These are phyloP conservation scores for Phytophthora sojae DNA, from an alignment of 352 stramenopile genomes.

Conservation along the genomic window DNA sequence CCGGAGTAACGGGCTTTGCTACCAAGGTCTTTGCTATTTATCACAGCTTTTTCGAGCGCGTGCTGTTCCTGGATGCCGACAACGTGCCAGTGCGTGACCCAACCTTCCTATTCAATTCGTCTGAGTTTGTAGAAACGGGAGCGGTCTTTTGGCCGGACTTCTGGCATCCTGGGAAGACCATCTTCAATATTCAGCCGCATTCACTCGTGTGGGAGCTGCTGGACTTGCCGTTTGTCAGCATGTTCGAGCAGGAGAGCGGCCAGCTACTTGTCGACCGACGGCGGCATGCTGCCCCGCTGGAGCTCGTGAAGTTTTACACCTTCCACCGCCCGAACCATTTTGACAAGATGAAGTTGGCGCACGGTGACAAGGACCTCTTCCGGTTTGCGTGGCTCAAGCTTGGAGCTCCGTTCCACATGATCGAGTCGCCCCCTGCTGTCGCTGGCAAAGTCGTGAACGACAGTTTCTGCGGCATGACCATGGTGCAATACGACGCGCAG, in stretches of 20 bases:
- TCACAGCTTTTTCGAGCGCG: conserved; percentile 49
- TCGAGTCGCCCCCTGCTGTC: conserved; percentile 43
- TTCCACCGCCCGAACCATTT: conserved; percentile 47
- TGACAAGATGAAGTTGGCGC: conserved; percentile 44
- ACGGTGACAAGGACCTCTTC: conserved; percentile 70
- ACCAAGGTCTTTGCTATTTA: conserved; percentile 62
- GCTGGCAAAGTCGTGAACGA: conserved; percentile 42
- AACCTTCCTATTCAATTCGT: conserved; percentile 53
- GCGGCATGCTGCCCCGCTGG: conserved; percentile 37
- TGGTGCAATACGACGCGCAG: conserved; percentile 52
- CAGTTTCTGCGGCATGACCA: conserved; percentile 60
- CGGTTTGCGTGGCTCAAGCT: conserved; percentile 65
- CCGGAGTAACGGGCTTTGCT: conserved; percentile 44
- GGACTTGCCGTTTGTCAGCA: conserved; percentile 50
- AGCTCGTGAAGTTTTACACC: conserved; percentile 52
- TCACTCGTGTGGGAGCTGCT: conserved; percentile 65
- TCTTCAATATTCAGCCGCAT: conserved; percentile 67
- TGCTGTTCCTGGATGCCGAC: conserved; percentile 68
- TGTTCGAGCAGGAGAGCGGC: conserved; percentile 77
- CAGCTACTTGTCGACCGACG: conserved; percentile 56
- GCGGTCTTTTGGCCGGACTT: conserved; percentile 81
- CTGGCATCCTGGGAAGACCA: conserved; percentile 61
- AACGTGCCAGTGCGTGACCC: conserved; percentile 57
- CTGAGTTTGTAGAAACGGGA: conserved; percentile 44
- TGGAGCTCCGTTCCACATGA: conserved; percentile 53